Evolutionary conservation across 2,329 filamentous ascomycete genomes (phyloP).

Genomic region (Alternaria panax): DNA sequence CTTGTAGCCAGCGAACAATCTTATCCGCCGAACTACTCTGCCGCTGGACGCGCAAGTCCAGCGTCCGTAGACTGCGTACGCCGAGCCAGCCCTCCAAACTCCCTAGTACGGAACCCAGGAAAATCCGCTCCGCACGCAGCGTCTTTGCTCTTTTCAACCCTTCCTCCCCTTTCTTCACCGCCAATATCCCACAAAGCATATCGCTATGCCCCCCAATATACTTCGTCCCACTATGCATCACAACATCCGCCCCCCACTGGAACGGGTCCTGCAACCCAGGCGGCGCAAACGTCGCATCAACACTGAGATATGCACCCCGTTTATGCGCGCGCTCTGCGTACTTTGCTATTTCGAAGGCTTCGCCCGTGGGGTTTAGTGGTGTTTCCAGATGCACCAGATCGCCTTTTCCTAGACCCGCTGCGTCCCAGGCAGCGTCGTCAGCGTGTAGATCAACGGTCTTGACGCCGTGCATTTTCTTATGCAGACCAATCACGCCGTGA

Average conservation of each 20-base stretch:
- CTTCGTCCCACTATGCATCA: conserved; percentile 95
- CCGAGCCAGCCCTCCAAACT: conserved; percentile 92
- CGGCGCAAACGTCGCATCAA: conserved; percentile 93
- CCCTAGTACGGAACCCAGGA: conserved; percentile 84
- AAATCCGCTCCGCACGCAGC: conserved; percentile 73
- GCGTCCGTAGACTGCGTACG: conserved; percentile 81
- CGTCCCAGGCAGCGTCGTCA: conserved; percentile 62
- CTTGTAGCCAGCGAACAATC: conserved; percentile 76
- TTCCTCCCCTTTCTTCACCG: conserved; percentile 59
- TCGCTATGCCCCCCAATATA: conserved; percentile 97
- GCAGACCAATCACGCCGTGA: conserved; percentile 79
- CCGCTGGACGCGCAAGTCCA: conserved; percentile 80
- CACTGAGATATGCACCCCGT: conserved; percentile 76
- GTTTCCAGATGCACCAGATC: conserved; percentile 94
- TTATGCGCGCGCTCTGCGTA: conserved; percentile 77
- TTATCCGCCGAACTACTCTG: conserved; percentile 75
- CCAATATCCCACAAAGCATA: conserved; percentile 85
- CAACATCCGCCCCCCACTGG: conserved; percentile 77
- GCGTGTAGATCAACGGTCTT: conserved; percentile 71
- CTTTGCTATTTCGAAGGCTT: conserved; percentile 73
- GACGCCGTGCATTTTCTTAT: conserved; percentile 78
- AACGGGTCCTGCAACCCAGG: conserved; percentile 91
- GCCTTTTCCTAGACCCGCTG: conserved; percentile 72
- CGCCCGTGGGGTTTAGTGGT: conserved; percentile 88
- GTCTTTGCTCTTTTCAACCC: conserved; percentile 49